Percentiles rank a stretch among this genome's conserved stretches.
Evolutionary conservation across 164 flowering plant genomes (phyloP).

Genomic region (Vitis riparia): DNA sequence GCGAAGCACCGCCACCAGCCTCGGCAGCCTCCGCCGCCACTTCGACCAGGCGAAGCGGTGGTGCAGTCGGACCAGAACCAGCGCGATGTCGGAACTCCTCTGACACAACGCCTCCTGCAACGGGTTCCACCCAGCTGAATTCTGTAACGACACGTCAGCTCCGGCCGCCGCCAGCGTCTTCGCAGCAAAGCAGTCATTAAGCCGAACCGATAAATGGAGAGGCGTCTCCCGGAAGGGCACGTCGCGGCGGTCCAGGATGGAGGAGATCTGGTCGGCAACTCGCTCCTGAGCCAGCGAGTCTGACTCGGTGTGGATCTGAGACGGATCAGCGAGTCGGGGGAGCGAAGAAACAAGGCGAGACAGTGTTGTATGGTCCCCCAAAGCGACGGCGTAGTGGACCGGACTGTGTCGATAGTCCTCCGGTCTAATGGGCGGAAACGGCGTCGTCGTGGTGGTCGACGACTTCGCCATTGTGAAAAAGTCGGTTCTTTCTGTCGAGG

Average conservation of each 20-base stretch:
- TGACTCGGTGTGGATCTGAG: conserved; percentile 55
- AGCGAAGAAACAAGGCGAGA: conserved; percentile 52
- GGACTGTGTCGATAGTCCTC: conserved; percentile 78
- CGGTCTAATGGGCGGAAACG: conserved; percentile 23
- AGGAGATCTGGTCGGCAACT: conserved; percentile 61
- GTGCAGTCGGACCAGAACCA: conserved; percentile 52
- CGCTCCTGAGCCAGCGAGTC: conserved; percentile 74
- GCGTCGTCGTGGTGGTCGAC: conserved; percentile 17
- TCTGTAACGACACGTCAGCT: conserved; percentile 84
- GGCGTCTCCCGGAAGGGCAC: conserved; percentile 81
- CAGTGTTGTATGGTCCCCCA: conserved; percentile 64
- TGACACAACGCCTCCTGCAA: conserved; percentile 77
- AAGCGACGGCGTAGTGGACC: conserved; percentile 71
- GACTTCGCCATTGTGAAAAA: conserved; percentile 25
- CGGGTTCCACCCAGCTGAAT: conserved; percentile 84
- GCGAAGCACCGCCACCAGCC: conserved; percentile 66
- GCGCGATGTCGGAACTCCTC: conserved; percentile 47
- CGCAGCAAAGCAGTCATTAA: conserved; percentile 57
- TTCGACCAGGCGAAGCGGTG: conserved; percentile 81
- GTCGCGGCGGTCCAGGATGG: conserved; percentile 82
- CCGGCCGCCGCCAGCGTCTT: conserved; percentile 62
- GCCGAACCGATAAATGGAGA: conserved; percentile 81
- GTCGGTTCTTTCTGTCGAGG: not conserved
- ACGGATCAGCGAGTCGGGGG: conserved; percentile 63
- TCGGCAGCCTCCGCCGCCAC: conserved; percentile 93